These are phyloP conservation scores for Silene uniflora DNA, from an alignment of 148 eudicot genomes.

Conservation along the genomic window DNA sequence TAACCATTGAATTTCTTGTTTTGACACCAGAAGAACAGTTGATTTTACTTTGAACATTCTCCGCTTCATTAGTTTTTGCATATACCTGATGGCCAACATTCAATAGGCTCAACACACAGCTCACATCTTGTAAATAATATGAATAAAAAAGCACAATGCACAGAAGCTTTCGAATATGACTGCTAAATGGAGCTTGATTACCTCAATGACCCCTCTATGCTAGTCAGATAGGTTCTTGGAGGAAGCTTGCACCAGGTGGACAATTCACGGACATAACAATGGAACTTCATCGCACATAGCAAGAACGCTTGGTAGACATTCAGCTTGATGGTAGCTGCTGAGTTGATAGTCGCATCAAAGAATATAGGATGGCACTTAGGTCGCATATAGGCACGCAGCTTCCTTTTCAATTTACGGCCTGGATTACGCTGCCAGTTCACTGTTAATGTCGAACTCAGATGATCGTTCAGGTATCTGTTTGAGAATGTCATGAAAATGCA, in stretches of 20 bases:
- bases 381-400: constrained; percentile 68
- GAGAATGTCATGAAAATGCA: constrained; percentile 5
- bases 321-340: constrained; percentile 62
- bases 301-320: constrained; percentile 79
- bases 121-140: neutral
- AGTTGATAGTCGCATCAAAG: constrained; percentile 70
- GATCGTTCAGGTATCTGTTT: constrained; percentile 56
- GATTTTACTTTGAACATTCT: constrained; percentile 39
- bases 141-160: no score
- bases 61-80: constrained; percentile 56
- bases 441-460: constrained; percentile 65
- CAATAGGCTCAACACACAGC: neutral
- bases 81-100: constrained; percentile 59
- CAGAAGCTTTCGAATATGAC: neutral
- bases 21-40: constrained; percentile 37
- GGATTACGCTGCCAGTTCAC: constrained; percentile 57
- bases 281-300: constrained; percentile 88
- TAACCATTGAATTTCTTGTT: constrained; percentile 62
- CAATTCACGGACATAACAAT: constrained; percentile 56
- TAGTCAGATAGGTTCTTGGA: constrained; percentile 29
- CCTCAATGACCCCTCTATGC: constrained; percentile 59
- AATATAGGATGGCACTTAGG: constrained; percentile 86
- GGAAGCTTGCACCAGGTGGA: constrained; percentile 36
- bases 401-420: constrained; percentile 42
- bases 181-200: constrained; percentile 17